phyloP scores from a whole-genome alignment of 805 yeast genomes.

The Tetrapisispora pingtungensis region DNA sequence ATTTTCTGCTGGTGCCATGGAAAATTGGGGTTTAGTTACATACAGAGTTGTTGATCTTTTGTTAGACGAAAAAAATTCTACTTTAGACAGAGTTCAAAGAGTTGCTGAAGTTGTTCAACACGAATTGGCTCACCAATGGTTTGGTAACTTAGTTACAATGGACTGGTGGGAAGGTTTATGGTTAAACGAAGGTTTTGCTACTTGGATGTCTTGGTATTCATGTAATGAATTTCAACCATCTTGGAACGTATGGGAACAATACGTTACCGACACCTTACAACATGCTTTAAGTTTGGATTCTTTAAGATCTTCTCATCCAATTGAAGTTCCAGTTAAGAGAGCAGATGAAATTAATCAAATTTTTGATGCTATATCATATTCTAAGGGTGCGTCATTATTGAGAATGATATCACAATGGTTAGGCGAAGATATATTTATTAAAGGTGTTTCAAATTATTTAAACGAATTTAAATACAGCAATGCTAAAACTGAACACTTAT shows the following conservation, averaged over 20 bases:
- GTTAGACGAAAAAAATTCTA: slow-evolving; percentile 61
- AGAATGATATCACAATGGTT: slow-evolving; percentile 74
- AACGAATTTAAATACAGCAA: slow-evolving; percentile 69
- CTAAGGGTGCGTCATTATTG: slow-evolving; percentile 70
- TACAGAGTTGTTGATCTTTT: slow-evolving; percentile 69
- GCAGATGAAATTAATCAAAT: slow-evolving; percentile 78
- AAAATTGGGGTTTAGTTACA: slow-evolving; percentile 73
- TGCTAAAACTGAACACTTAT: slow-evolving; percentile 65
- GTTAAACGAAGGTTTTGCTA: slow-evolving; percentile 84
- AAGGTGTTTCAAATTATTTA: slow-evolving; percentile 71
- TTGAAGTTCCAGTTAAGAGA: slow-evolving; percentile 69
- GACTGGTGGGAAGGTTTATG: slow-evolving; percentile 89
- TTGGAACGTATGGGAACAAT: slow-evolving; percentile 81
- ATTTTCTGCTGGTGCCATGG: slow-evolving; percentile 85
- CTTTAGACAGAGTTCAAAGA: slow-evolving; percentile 53
- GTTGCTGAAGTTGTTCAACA: slow-evolving; percentile 83
- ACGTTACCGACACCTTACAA: slow-evolving; percentile 68
- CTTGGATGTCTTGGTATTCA: slow-evolving; percentile 86
- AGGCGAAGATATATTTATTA: slow-evolving; percentile 66
- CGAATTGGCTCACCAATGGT: slow-evolving; percentile 89
- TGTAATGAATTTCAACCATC: slow-evolving; percentile 69
- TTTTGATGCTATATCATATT: slow-evolving; percentile 74
- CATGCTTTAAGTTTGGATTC: slow-evolving; percentile 67
- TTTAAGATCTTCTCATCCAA: slow-evolving; percentile 75
- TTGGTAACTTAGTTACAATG: slow-evolving; percentile 83